Evolutionary conservation across 2,329 filamentous ascomycete genomes (phyloP).

Genomic region (Fusarium sp.): DNA sequence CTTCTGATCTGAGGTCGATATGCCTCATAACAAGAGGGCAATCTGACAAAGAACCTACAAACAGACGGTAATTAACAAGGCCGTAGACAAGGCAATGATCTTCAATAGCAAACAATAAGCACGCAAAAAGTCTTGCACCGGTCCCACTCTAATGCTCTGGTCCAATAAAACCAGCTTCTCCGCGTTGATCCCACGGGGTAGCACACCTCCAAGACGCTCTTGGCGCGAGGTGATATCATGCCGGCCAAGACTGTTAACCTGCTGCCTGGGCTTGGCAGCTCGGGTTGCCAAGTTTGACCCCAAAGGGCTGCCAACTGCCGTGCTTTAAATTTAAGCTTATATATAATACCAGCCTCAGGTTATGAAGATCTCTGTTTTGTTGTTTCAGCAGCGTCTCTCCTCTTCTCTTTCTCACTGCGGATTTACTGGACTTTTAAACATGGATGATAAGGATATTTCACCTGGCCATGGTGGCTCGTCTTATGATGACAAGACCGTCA

Average conservation of each 20-base stretch:
- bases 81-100: background rate
- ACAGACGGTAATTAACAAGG: accelerated
- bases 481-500: constrained; percentile 11
- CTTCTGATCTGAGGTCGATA: background rate
- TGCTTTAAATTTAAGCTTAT: constrained; percentile 31
- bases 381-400: background rate
- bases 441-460: constrained; percentile 22
- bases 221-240: constrained; percentile 16
- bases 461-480: background rate
- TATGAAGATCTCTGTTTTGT: background rate
- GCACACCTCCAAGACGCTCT: background rate
- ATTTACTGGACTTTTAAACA: background rate
- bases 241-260: constrained; percentile 25
- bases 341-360: constrained; percentile 2
- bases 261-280: constrained; percentile 27
- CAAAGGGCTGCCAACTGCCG: constrained; percentile 9
- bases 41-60: too few relatives aligned
- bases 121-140: background rate
- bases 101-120: background rate
- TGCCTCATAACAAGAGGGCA: background rate
- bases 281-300: constrained; percentile 20
- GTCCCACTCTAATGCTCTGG: accelerated
- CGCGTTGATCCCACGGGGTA: constrained; percentile 24
- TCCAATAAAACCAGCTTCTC: constrained; percentile 11
- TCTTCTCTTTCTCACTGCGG: background rate